phyloP scores from a whole-genome alignment of 768 basidiomycete genomes.

The Myochromella boudieri region DNA sequence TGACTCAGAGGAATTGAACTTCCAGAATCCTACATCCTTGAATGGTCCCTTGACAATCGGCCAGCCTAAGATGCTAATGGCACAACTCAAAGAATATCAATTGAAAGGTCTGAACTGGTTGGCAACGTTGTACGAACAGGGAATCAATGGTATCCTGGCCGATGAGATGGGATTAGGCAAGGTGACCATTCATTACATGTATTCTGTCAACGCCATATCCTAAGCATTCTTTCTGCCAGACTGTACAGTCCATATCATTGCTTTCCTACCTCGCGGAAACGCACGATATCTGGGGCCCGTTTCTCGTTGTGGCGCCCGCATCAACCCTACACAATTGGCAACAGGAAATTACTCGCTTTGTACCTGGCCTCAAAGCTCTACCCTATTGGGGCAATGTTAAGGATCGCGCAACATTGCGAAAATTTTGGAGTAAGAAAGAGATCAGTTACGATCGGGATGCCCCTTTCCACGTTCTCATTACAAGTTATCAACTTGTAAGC shows the following conservation, averaged over 20 bases:
- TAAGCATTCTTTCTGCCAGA: conserved; percentile 50
- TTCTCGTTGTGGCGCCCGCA: conserved; percentile 95
- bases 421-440: conserved; percentile 98
- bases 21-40: conserved; percentile 95
- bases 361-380: conserved; percentile 88
- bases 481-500: conserved; percentile 90
- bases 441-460: conserved; percentile 94
- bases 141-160: conserved; percentile 98
- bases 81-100: conserved; percentile 97
- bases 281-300: conserved; percentile 99
- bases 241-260: conserved; percentile 96
- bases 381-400: conserved; percentile 99
- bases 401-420: conserved; percentile 89
- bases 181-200: conserved; percentile 35
- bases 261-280: conserved; percentile 94
- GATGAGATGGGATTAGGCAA: conserved; percentile 98
- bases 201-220: conserved; percentile 1
- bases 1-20: conserved; percentile 96
- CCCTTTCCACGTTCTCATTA: conserved; percentile 95
- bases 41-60: conserved; percentile 81
- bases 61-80: conserved; percentile 96
- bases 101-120: conserved; percentile 98
- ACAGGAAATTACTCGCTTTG: conserved; percentile 95
- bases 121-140: conserved; percentile 96
- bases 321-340: conserved; percentile 99